Evolutionary conservation across 495 filamentous ascomycete genomes (phyloP).

Genomic region (Terfezia claveryi): DNA sequence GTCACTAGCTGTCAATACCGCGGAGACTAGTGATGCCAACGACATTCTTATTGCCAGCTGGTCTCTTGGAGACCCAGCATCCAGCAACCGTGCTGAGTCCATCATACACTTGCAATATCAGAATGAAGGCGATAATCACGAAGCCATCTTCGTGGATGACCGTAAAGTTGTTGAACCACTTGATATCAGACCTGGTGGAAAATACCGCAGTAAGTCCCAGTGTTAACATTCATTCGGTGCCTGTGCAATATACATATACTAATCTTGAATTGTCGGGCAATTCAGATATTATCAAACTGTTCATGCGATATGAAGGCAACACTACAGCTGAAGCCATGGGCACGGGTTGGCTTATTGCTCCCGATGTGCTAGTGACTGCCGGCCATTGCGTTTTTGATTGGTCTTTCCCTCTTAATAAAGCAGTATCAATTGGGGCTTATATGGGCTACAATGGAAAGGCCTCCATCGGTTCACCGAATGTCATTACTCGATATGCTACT

Average conservation of each 20-base stretch:
- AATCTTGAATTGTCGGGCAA: slow-evolving; percentile 19
- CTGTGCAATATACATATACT: slow-evolving; percentile 2
- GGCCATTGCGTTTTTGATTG: slow-evolving; percentile 24
- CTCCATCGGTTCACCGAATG: slow-evolving; percentile 13
- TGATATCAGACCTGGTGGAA: slow-evolving; percentile 19
- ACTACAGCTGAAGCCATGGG: too few species aligned
- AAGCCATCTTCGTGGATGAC: slow-evolving; percentile 16
- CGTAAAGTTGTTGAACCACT: slow-evolving; percentile 13
- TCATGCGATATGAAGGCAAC: slow-evolving; percentile 19
- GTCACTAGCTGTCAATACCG: not conserved
- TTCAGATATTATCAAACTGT: slow-evolving; percentile 23
- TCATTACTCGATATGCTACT: slow-evolving; percentile 21
- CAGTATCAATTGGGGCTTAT: slow-evolving; percentile 21
- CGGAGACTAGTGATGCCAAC: not conserved
- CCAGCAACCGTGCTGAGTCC: not conserved
- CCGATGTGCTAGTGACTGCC: too few species aligned
- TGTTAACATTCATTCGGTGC: not conserved
- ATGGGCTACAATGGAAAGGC: slow-evolving; percentile 22
- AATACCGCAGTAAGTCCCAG: slow-evolving; percentile 21
- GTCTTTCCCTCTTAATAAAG: slow-evolving; percentile 16
- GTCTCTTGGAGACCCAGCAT: not conserved
- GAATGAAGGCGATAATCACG: slow-evolving; percentile 1
- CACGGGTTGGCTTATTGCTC: too few species aligned
- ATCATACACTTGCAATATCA: not conserved
- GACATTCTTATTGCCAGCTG: not conserved